Evolutionary conservation across 805 yeast genomes (phyloP).

Genomic region (Candida pseudofarinosa): DNA sequence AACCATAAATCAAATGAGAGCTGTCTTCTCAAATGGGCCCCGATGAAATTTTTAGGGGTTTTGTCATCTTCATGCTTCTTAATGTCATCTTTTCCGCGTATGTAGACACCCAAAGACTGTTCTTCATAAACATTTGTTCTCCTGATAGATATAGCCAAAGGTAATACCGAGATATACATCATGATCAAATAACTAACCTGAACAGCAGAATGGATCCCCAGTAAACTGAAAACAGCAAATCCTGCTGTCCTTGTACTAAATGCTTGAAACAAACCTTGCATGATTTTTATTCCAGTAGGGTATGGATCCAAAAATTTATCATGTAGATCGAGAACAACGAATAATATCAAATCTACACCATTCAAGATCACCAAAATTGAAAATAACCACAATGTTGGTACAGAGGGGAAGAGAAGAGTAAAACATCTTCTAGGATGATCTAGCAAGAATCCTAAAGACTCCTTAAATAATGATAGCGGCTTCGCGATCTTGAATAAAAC

Average conservation of each 20-base stretch:
- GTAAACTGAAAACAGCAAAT: slow-evolving; percentile 65
- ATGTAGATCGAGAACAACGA: slow-evolving; percentile 70
- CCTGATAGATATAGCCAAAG: slow-evolving; percentile 93
- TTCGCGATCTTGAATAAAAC: slow-evolving; percentile 60
- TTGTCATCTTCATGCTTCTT: slow-evolving; percentile 31
- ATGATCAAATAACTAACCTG: slow-evolving; percentile 91
- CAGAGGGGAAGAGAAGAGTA: slow-evolving; percentile 84
- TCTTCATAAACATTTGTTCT: slow-evolving; percentile 98
- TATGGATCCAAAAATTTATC: slow-evolving; percentile 48
- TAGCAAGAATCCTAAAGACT: slow-evolving; percentile 77
- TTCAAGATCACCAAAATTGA: slow-evolving; percentile 70
- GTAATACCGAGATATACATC: slow-evolving; percentile 98
- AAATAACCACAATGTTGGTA: slow-evolving; percentile 94
- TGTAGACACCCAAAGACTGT: slow-evolving; percentile 89
- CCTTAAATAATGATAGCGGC: slow-evolving; percentile 60
- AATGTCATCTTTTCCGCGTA: slow-evolving; percentile 31
- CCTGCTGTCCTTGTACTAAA: slow-evolving; percentile 95
- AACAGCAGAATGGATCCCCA: slow-evolving; percentile 78
- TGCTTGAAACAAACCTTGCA: slow-evolving; percentile 88
- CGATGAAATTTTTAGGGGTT: slow-evolving; percentile 61
- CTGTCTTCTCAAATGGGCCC: slow-evolving; percentile 86
- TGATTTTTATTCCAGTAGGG: slow-evolving; percentile 62
- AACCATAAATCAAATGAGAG: slow-evolving; percentile 95
- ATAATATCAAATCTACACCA: slow-evolving; percentile 72
- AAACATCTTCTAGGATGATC: slow-evolving; percentile 98